Evolutionary conservation across 2,329 filamentous ascomycete species (phyloP).

Genomic region (Talaromyces sp.): DNA sequence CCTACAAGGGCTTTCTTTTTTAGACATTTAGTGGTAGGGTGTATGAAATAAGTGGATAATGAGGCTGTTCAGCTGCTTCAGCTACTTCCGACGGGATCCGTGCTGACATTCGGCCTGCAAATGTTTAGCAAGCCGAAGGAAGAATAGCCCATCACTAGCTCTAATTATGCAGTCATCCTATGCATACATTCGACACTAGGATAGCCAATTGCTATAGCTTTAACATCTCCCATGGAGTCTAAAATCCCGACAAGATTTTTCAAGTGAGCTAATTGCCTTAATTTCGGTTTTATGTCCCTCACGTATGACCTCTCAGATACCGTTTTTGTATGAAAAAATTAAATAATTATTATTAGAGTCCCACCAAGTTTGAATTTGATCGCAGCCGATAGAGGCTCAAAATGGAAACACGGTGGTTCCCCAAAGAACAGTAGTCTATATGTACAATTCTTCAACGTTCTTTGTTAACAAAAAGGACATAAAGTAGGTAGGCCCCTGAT

Average conservation of each 20-base stretch:
- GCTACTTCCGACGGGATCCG: too few species aligned
- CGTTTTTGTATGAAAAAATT: not conserved
- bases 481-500: too few species aligned
- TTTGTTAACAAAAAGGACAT: not conserved
- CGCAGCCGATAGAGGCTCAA: not conserved
- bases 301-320: not conserved
- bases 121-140: not conserved
- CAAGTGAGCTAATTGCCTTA: not conserved
- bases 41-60: not conserved
- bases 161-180: too few species aligned
- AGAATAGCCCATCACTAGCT: too few species aligned
- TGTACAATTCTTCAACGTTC: not conserved
- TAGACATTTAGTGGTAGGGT: not conserved
- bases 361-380: not conserved
- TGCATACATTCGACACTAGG: too few species aligned
- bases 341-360: not conserved
- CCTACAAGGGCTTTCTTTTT: not conserved
- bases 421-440: not conserved
- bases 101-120: not conserved
- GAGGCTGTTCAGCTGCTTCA: not conserved
- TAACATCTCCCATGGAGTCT: not conserved
- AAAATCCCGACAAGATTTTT: not conserved
- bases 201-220: not conserved
- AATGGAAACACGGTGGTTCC: not conserved
- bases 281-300: not conserved